phyloP scores from a whole-genome alignment of 148 eudicot genomes.

The Drosera capensis region DNA sequence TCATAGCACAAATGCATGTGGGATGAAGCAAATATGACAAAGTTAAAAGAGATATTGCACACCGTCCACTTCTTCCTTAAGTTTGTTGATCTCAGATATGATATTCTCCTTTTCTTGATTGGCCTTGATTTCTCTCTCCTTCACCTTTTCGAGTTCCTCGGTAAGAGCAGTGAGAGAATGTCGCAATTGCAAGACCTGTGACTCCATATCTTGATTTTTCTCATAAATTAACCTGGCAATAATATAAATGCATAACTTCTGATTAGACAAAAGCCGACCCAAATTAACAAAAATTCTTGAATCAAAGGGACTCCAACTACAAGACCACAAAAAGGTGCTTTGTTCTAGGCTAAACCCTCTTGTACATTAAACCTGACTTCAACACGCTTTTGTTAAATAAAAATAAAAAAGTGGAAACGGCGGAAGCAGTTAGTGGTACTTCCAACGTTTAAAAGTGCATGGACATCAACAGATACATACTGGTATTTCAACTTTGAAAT shows the following conservation, averaged over 20 bases:
- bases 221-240: slow-evolving; percentile 81
- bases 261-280: too few relatives aligned
- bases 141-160: slow-evolving; percentile 32
- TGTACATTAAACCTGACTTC: too few relatives aligned
- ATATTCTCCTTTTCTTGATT: slow-evolving; percentile 48
- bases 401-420: too few relatives aligned
- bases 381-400: too few relatives aligned
- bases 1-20: too few relatives aligned
- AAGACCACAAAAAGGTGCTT: background rate
- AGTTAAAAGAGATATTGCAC: slow-evolving; percentile 7
- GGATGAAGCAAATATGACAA: background rate
- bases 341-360: too few relatives aligned
- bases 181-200: slow-evolving; percentile 64
- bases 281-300: too few relatives aligned
- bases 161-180: slow-evolving; percentile 37
- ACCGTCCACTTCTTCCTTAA: slow-evolving; percentile 66
- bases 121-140: slow-evolving; percentile 35
- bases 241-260: background rate
- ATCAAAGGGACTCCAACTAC: too few relatives aligned
- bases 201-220: slow-evolving; percentile 71
- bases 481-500: slow-evolving; percentile 86
- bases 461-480: slow-evolving; percentile 38
- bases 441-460: slow-evolving; percentile 1
- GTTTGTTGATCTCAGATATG: slow-evolving; percentile 40
- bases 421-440: background rate